phyloP scores from a whole-genome alignment of 164 flowering plant species.

The Brasenia schreberi region DNA sequence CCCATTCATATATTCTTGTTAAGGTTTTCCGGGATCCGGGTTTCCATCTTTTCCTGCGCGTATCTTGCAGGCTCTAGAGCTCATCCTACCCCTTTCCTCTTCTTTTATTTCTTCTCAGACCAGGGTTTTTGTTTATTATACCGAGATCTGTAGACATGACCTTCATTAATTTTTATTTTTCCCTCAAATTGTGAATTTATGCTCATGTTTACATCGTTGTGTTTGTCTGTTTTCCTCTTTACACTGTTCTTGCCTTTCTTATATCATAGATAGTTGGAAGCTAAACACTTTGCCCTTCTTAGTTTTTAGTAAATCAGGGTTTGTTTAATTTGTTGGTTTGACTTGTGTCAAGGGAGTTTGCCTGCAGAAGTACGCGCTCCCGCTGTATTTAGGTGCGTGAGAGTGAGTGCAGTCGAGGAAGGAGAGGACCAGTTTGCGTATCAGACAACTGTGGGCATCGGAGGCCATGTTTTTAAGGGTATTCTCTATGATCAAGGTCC shows the following conservation, averaged over 20 bases:
- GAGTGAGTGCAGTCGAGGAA: slow-evolving; percentile 52
- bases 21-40: neutral
- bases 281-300: no score
- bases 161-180: neutral
- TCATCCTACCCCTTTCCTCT: neutral
- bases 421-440: slow-evolving; percentile 64
- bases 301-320: no score
- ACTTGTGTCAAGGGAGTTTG: slow-evolving; percentile 24
- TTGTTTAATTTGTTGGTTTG: neutral
- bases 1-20: neutral
- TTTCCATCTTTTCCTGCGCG: no score
- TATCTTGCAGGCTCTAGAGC: no score
- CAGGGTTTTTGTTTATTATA: neutral
- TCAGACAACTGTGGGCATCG: slow-evolving; percentile 80
- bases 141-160: neutral
- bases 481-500: slow-evolving; percentile 87
- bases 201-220: no score
- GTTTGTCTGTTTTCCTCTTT: no score
- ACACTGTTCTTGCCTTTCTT: no score
- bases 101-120: neutral
- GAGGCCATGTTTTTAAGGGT: slow-evolving; percentile 84
- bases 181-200: no score
- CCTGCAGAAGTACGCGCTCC: slow-evolving; percentile 56
- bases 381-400: slow-evolving; percentile 67
- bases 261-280: no score